Percentiles rank a stretch among this genome's conserved stretches.
These are phyloP conservation scores for Alternaria ethzedia DNA, from an alignment of 2,329 filamentous ascomycete species.

Conservation along the genomic window DNA sequence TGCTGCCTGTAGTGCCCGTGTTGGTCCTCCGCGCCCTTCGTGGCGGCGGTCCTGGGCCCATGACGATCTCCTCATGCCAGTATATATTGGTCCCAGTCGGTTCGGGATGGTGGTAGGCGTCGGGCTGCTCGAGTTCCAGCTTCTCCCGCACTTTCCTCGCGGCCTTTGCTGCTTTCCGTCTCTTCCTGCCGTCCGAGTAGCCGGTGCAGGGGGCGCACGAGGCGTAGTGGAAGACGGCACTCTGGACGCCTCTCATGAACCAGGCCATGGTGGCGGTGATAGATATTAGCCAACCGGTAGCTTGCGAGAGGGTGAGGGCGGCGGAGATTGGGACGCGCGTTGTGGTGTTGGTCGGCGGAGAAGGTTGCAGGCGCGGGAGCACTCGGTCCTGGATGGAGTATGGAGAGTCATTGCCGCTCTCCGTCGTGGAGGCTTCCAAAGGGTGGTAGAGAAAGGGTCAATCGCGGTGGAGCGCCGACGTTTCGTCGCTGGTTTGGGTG, in stretches of 20 bases:
- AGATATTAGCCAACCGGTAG: neutral
- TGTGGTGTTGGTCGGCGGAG: conserved; percentile 3
- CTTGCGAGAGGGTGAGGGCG: neutral
- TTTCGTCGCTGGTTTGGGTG: conserved; percentile 13
- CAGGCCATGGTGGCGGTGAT: conserved; percentile 41
- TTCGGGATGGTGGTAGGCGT: conserved; percentile 77
- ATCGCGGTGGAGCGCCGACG: conserved; percentile 5
- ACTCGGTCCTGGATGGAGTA: conserved; percentile 23
- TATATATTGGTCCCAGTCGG: conserved; percentile 87
- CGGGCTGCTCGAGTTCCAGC: conserved; percentile 72
- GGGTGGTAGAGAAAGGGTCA: conserved; percentile 10
- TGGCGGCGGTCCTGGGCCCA: conserved; percentile 77
- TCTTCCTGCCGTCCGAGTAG: conserved; percentile 71
- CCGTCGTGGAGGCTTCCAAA: conserved; percentile 14
- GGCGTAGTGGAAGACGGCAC: conserved; percentile 77
- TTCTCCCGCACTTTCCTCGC: conserved; percentile 70
- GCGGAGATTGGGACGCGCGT: neutral
- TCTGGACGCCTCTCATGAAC: conserved; percentile 65
- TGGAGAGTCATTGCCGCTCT: conserved; percentile 35
- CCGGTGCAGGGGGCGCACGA: conserved; percentile 81
- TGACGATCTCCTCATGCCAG: conserved; percentile 84
- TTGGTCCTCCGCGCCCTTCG: conserved; percentile 63
- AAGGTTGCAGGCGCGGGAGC: conserved; percentile 24
- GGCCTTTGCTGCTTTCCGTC: conserved; percentile 72
- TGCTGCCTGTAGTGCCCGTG: conserved; percentile 49